These are phyloP conservation scores for Takashimella tepidaria DNA, from an alignment of 1,284 basidiomycete species.

Conservation along the genomic window DNA sequence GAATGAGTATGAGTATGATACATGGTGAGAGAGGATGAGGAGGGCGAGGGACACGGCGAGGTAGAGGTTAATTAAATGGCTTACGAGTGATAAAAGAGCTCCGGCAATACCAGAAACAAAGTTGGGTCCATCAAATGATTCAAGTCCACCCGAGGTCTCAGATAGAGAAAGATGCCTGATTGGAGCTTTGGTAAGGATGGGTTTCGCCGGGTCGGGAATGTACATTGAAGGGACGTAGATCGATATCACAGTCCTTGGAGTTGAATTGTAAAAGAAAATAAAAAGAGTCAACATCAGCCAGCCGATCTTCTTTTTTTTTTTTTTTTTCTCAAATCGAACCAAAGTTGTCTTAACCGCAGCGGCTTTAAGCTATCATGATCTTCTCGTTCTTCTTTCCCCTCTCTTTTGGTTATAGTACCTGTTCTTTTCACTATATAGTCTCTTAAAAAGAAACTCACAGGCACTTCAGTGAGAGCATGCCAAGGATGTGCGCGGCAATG, in stretches of 20 bases:
- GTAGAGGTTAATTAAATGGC: neutral
- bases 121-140: slow-evolving; percentile 35
- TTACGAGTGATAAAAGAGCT: slow-evolving; percentile 27
- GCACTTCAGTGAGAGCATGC: neutral
- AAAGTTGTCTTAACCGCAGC: too few relatives aligned
- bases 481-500: neutral
- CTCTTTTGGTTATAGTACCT: too few relatives aligned
- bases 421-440: too few relatives aligned
- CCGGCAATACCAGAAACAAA: slow-evolving; percentile 35
- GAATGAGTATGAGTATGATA: neutral
- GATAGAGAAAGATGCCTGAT: slow-evolving; percentile 23
- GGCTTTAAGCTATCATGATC: too few relatives aligned
- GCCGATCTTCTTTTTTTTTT: too few relatives aligned
- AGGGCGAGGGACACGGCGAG: slow-evolving; percentile 14
- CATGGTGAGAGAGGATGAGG: slow-evolving; percentile 12
- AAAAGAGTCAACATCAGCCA: too few relatives aligned
- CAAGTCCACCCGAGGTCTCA: neutral
- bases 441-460: neutral
- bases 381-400: too few relatives aligned
- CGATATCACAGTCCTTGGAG: slow-evolving; percentile 30
- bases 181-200: slow-evolving; percentile 13
- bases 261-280: too few relatives aligned
- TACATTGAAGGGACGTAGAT: slow-evolving; percentile 41
- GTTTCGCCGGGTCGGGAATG: slow-evolving; percentile 23
- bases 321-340: too few relatives aligned